Percentiles rank a stretch among this genome's conserved stretches.
Evolutionary conservation across 2,329 filamentous ascomycete species (phyloP).

Genomic region (Dichotomopilus funicola): DNA sequence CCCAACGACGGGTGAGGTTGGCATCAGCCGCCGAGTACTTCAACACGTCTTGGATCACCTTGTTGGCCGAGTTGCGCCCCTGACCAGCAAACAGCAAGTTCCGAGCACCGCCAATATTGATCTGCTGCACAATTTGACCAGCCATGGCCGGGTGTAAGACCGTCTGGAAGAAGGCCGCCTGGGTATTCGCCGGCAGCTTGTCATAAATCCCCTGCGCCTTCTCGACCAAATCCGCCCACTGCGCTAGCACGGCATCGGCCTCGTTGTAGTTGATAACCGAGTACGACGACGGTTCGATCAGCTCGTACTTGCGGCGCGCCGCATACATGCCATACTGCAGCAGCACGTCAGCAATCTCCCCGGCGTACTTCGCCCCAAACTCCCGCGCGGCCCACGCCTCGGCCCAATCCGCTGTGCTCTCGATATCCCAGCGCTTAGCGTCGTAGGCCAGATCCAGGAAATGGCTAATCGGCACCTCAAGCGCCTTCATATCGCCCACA

Average conservation of each 20-base stretch:
- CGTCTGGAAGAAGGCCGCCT: slow-evolving; percentile 57
- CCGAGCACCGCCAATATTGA: slow-evolving; percentile 42
- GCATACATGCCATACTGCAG: slow-evolving; percentile 50
- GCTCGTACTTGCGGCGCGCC: slow-evolving; percentile 55
- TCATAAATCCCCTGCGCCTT: slow-evolving; percentile 52
- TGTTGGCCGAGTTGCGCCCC: slow-evolving; percentile 49
- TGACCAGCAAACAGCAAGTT: slow-evolving; percentile 50
- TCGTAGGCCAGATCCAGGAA: slow-evolving; percentile 65
- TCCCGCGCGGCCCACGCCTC: slow-evolving; percentile 45
- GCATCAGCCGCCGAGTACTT: slow-evolving; percentile 51
- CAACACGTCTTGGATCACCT: slow-evolving; percentile 45
- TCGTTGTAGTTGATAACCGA: slow-evolving; percentile 59
- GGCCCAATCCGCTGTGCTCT: slow-evolving; percentile 51
- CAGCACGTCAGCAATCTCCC: slow-evolving; percentile 45
- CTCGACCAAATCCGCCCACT: slow-evolving; percentile 47
- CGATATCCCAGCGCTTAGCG: slow-evolving; percentile 47
- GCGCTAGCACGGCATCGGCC: slow-evolving; percentile 49
- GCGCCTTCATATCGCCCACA: slow-evolving; percentile 59
- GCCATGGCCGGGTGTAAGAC: slow-evolving; percentile 55
- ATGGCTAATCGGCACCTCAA: slow-evolving; percentile 59
- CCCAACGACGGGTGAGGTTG: slow-evolving; percentile 50
- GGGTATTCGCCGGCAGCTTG: slow-evolving; percentile 40
- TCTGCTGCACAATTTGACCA: slow-evolving; percentile 49
- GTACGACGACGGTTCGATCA: slow-evolving; percentile 52
- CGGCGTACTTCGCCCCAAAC: slow-evolving; percentile 44